phyloP scores from a whole-genome alignment of 108 stramenopile genomes.

The Parmales sp. region DNA sequence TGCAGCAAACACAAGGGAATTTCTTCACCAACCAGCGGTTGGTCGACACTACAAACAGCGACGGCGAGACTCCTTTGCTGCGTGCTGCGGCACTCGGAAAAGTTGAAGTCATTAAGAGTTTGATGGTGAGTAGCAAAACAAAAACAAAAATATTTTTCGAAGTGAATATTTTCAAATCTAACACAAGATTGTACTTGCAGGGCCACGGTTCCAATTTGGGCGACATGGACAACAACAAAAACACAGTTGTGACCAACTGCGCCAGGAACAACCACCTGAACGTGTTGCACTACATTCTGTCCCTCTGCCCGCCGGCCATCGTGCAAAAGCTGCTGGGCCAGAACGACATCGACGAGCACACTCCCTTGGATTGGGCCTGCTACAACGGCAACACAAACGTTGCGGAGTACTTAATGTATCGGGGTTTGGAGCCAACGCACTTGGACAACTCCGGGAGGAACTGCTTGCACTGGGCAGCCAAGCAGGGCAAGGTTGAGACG shows the following conservation, averaged over 20 bases:
- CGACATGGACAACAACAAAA: slow-evolving; percentile 2
- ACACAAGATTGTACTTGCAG: no score
- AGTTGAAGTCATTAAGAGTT: background rate
- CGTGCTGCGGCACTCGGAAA: background rate
- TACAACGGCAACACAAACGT: slow-evolving; percentile 11
- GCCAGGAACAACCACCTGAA: background rate
- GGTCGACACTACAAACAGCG: background rate
- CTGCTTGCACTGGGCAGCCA: slow-evolving; percentile 6
- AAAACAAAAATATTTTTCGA: no score
- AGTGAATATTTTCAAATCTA: no score
- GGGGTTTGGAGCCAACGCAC: slow-evolving; percentile 1
- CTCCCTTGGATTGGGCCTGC: slow-evolving; percentile 8
- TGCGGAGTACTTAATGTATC: slow-evolving; percentile 4
- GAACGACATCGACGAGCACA: slow-evolving; percentile 6
- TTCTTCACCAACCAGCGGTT: background rate
- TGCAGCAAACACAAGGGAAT: background rate
- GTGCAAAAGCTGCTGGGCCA: background rate
- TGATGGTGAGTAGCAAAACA: no score
- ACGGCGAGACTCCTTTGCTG: background rate
- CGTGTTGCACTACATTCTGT: background rate
- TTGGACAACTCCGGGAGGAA: background rate
- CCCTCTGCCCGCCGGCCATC: background rate
- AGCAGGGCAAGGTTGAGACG: slow-evolving; percentile 3
- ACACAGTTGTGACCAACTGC: background rate
- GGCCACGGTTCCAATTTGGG: background rate